A percentile compares a stretch with the other conserved stretches of the same genome.
These are phyloP conservation scores for Athelia psychrophila DNA, from an alignment of 1,284 basidiomycete genomes.

Conservation along the genomic window DNA sequence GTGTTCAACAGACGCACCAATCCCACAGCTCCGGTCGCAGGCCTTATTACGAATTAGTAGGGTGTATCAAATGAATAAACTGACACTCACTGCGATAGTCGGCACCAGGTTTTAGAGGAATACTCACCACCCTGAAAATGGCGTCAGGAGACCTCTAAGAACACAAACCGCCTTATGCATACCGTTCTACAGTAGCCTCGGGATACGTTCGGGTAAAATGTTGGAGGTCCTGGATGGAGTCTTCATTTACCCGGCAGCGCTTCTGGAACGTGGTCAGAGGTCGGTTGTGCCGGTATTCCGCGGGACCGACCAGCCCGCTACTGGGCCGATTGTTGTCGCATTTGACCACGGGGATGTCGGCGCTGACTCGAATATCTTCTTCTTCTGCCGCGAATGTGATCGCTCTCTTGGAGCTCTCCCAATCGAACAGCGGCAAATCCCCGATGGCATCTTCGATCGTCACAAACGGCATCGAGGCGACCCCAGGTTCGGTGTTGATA, in stretches of 20 bases:
- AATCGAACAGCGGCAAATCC: constrained; percentile 67
- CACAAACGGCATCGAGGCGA: constrained; percentile 50
- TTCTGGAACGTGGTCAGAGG: constrained; percentile 53
- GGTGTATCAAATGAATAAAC: neutral
- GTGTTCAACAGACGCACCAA: constrained; percentile 27
- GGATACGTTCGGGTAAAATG: constrained; percentile 41
- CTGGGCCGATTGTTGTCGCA: constrained; percentile 41
- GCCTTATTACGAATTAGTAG: constrained; percentile 20
- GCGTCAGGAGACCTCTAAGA: neutral
- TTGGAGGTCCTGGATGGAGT: constrained; percentile 43
- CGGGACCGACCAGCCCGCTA: constrained; percentile 13
- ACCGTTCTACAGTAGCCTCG: constrained; percentile 36
- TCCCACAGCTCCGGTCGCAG: constrained; percentile 37
- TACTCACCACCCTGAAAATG: constrained; percentile 41
- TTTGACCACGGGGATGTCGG: constrained; percentile 22
- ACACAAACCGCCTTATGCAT: neutral
- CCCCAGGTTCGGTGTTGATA: constrained; percentile 43
- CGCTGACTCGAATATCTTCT: neutral
- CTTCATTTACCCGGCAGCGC: constrained; percentile 8
- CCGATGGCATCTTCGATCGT: constrained; percentile 66
- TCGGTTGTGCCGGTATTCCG: constrained; percentile 36
- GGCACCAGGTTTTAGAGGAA: constrained; percentile 48
- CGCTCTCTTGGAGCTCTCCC: constrained; percentile 33
- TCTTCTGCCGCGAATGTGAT: no score
- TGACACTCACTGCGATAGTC: constrained; percentile 51